Evolutionary conservation across 176 grass and related monocot species (phyloP).

Genomic region (Hsuehochloa calcarea): DNA sequence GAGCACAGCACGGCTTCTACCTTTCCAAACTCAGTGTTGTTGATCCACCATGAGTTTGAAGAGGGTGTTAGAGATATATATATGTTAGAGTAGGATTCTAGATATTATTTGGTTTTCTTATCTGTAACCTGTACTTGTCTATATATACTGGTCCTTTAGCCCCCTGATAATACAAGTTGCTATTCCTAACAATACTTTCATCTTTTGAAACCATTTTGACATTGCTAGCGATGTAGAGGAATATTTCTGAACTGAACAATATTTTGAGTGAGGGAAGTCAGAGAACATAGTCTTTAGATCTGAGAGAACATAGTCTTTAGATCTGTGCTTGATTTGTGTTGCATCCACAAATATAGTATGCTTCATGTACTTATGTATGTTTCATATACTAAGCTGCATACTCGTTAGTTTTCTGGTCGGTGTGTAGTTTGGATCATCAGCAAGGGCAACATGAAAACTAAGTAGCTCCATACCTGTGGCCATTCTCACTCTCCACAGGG

Average conservation of each 20-base stretch:
- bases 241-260: neutral
- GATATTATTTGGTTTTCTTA: no score
- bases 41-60: no score
- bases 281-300: neutral
- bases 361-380: neutral
- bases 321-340: neutral
- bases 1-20: no score
- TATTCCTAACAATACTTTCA: no score
- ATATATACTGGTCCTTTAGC: no score
- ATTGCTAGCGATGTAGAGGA: neutral
- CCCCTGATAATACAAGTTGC: no score
- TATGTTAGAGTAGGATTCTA: no score
- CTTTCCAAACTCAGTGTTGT: no score
- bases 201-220: neutral
- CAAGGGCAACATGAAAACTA: slow-evolving; percentile 23
- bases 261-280: slow-evolving; percentile 12
- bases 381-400: neutral
- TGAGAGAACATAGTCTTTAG: neutral
- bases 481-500: neutral
- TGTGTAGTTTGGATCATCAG: slow-evolving; percentile 20
- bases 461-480: neutral
- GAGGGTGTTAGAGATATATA: no score
- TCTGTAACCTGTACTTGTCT: no score
- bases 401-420: neutral
- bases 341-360: neutral